Evolutionary conservation across 768 basidiomycete genomes (phyloP), one percentile per base, ranked within the genome.

Genomic region (Podaxis sp.): DNA sequence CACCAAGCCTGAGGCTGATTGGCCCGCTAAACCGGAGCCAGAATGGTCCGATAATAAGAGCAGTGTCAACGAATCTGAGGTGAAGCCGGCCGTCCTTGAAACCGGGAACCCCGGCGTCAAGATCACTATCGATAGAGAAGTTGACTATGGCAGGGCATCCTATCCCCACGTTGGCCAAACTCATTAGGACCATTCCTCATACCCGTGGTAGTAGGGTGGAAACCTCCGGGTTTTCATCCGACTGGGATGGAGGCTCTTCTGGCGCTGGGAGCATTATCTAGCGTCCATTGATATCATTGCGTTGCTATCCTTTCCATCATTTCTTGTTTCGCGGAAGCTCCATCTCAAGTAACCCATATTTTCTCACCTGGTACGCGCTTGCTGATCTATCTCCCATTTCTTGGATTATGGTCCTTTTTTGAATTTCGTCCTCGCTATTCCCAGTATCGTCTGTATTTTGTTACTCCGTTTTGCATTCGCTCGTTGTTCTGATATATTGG

Each of bases 1-100:
- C 59, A 64, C 75, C 52, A 82, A 82, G 67, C 76, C 78, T 22
- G 80, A 80, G 62, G 76, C 72, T 24, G 82, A 78, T 40, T 86
- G 85, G 78, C 68, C 66, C 64, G 68, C 63, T 59, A 72, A 64
- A 52, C 77, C 78, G 27, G 75, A 71, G 17, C 60, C 46, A 13
- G 61, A 62, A 2, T 62, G 61, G 61, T 55, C 61, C 24, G 76
- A 75, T 56, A 75, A 70, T 65, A 79, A 84, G 73, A 69, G 70
- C 52, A 81, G 79, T 59, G 81, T 80, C 24, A 72, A 66, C 22
- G 67, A 68, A 57, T 55, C 53, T 11, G 65, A 66, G 51, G 61
- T 51, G 56, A 68, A 68, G 63, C 57, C 55, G 7, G 55, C 46
- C 4, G 53, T 40, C 13, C 51, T 66, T 17, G 65, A 49, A 17